Evolutionary conservation across 805 yeast species (phyloP).

Genomic region (Huiozyma sinensis): DNA sequence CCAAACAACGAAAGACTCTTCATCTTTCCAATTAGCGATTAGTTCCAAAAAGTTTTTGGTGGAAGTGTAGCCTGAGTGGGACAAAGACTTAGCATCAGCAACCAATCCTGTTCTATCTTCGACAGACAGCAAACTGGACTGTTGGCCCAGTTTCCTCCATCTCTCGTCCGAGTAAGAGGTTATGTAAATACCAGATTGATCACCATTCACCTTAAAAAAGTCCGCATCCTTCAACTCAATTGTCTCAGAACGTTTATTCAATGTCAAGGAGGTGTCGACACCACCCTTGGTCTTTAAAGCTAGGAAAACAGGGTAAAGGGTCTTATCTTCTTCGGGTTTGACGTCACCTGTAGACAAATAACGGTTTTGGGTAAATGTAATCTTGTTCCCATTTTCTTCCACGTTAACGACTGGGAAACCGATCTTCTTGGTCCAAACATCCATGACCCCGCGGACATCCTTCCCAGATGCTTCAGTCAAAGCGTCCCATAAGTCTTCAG

Average conservation of each 20-base stretch:
- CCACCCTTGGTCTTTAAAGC: conserved; percentile 51
- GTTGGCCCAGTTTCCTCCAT: conserved; percentile 55
- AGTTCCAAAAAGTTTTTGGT: conserved; percentile 49
- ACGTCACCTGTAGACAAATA: conserved; percentile 70
- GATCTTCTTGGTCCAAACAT: conserved; percentile 58
- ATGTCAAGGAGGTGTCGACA: conserved; percentile 46
- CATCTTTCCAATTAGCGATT: conserved; percentile 50
- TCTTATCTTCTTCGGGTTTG: conserved; percentile 58
- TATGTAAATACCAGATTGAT: conserved; percentile 65
- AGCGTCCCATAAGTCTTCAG: conserved; percentile 63
- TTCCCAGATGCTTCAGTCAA: conserved; percentile 51
- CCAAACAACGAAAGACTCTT: conserved; percentile 58
- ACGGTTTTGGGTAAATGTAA: conserved; percentile 57
- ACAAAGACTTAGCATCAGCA: conserved; percentile 65
- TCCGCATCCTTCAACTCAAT: conserved; percentile 31
- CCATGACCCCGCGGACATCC: conserved; percentile 50
- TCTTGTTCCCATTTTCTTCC: conserved; percentile 30
- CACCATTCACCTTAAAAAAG: conserved; percentile 61
- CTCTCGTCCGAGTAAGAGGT: conserved; percentile 59
- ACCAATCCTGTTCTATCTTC: conserved; percentile 72
- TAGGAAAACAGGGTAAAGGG: conserved; percentile 56
- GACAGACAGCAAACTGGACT: conserved; percentile 48
- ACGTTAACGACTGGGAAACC: conserved; percentile 67
- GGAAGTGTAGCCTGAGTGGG: conserved; percentile 57
- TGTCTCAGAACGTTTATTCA: conserved; percentile 39